phyloP scores from a whole-genome alignment of 495 filamentous ascomycete species.

The Copromyces sp. region DNA sequence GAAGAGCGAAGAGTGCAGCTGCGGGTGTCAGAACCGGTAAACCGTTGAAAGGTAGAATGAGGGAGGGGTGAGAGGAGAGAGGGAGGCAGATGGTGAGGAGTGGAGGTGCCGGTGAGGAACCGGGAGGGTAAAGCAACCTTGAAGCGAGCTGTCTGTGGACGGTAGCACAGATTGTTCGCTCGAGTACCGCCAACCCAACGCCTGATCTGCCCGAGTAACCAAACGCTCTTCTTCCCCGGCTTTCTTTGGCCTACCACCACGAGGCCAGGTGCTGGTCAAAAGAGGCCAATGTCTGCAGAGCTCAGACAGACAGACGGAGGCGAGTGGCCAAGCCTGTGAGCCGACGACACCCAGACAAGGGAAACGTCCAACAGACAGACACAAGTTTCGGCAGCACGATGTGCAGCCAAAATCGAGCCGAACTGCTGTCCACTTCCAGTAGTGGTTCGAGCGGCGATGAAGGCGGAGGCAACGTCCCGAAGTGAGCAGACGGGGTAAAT shows the following conservation, averaged over 20 bases:
- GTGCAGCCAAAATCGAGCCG: not conserved
- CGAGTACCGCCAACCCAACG: constrained; percentile 14
- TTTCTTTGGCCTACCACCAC: not conserved
- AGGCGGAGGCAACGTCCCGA: not conserved
- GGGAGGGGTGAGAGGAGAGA: constrained; percentile 5
- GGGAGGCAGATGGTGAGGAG: constrained; percentile 2
- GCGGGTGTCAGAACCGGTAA: constrained; percentile 14
- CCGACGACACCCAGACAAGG: not conserved
- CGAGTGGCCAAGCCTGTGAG: not conserved
- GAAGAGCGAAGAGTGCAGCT: constrained; percentile 27
- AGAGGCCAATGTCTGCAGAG: not conserved
- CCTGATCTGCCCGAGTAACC: not conserved
- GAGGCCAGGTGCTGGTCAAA: not conserved
- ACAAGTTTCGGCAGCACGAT: not conserved
- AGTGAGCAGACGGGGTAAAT: not conserved
- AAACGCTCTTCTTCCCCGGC: not conserved
- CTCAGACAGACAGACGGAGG: not conserved
- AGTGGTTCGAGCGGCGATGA: not conserved
- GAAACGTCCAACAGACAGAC: not conserved
- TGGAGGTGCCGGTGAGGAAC: constrained; percentile 7
- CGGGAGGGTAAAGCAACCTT: constrained; percentile 4
- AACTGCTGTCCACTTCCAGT: not conserved
- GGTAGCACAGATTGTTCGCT: constrained; percentile 11
- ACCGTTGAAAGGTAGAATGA: constrained; percentile 15
- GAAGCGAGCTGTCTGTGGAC: constrained; percentile 1